Conservation (phyloP, 1,284 basidiomycete genomes). For the Salmacisia buchloeana region DNA sequence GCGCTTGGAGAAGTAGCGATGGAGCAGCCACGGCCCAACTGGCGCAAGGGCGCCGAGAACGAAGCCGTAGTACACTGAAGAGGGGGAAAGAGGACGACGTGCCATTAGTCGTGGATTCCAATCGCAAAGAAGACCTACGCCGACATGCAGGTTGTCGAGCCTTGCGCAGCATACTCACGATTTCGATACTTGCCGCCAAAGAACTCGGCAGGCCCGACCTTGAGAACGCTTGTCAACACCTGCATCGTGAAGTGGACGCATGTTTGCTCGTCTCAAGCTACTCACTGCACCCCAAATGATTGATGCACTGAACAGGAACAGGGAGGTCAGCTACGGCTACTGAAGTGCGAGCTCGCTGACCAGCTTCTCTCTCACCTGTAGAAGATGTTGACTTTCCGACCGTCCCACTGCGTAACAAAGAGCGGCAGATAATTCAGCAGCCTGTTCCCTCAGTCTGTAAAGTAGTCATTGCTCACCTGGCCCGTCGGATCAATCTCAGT, state of each 20-base stretch:
- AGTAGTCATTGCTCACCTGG: background rate
- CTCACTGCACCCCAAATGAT: slow-evolving; percentile 53
- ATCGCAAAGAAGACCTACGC: background rate
- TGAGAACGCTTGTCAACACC: no score
- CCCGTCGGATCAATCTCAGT: slow-evolving; percentile 54
- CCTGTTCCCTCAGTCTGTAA: background rate
- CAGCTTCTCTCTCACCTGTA: background rate
- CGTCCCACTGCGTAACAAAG: slow-evolving; percentile 41
- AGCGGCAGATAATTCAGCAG: background rate
- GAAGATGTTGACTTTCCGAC: slow-evolving; percentile 33
- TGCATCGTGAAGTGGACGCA: no score
- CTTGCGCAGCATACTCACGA: slow-evolving; percentile 1
- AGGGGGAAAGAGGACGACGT: background rate
- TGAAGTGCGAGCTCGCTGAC: slow-evolving; percentile 37
- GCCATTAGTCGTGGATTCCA: background rate
- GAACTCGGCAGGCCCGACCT: slow-evolving; percentile 53
- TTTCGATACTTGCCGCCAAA: slow-evolving; percentile 54
- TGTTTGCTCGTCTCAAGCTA: no score
- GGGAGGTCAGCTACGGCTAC: slow-evolving; percentile 51
- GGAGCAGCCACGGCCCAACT: slow-evolving; percentile 52
- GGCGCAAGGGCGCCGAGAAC: slow-evolving; percentile 53
- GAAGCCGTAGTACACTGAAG: slow-evolving; percentile 50
- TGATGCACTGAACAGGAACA: slow-evolving; percentile 50
- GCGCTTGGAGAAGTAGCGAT: slow-evolving; percentile 20
- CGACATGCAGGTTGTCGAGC: background rate